Evolutionary conservation across 352 stramenopile genomes (phyloP).

Genomic region (Pythium grandisporangium): DNA sequence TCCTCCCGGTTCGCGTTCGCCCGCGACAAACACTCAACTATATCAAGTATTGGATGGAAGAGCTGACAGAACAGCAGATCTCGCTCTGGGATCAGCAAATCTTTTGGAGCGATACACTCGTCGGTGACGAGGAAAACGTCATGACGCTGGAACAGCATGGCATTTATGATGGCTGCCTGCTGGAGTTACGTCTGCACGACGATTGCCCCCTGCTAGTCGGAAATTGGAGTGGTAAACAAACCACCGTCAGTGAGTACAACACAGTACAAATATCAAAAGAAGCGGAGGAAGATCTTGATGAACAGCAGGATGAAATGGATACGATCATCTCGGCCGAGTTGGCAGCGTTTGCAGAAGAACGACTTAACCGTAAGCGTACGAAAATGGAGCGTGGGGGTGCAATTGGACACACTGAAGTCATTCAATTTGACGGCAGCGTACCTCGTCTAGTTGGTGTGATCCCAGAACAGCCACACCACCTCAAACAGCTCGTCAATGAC

Average conservation of each 20-base stretch:
- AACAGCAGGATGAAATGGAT: slow-evolving; percentile 58
- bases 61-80: slow-evolving; percentile 66
- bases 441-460: slow-evolving; percentile 49
- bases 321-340: slow-evolving; percentile 48
- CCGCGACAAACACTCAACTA: slow-evolving; percentile 68
- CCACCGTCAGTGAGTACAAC: slow-evolving; percentile 55
- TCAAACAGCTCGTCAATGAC: slow-evolving; percentile 1
- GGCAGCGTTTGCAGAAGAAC: slow-evolving; percentile 39
- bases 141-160: slow-evolving; percentile 71
- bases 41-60: slow-evolving; percentile 80
- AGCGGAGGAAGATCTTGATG: slow-evolving; percentile 64
- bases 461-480: slow-evolving; percentile 7
- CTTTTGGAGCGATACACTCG: slow-evolving; percentile 66
- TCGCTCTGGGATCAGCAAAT: slow-evolving; percentile 79
- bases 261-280: slow-evolving; percentile 81
- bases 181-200: slow-evolving; percentile 68
- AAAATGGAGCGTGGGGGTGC: slow-evolving; percentile 40
- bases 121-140: slow-evolving; percentile 61
- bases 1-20: slow-evolving; percentile 55
- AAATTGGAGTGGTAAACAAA: slow-evolving; percentile 48
- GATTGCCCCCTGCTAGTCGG: slow-evolving; percentile 63
- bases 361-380: slow-evolving; percentile 31
- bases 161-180: slow-evolving; percentile 46
- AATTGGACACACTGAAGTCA: slow-evolving; percentile 53
- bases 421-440: slow-evolving; percentile 37